Base-by-base conservation (phyloP, 1,139 yeast species). In the Debaryomycetaceae sp. region DNA sequence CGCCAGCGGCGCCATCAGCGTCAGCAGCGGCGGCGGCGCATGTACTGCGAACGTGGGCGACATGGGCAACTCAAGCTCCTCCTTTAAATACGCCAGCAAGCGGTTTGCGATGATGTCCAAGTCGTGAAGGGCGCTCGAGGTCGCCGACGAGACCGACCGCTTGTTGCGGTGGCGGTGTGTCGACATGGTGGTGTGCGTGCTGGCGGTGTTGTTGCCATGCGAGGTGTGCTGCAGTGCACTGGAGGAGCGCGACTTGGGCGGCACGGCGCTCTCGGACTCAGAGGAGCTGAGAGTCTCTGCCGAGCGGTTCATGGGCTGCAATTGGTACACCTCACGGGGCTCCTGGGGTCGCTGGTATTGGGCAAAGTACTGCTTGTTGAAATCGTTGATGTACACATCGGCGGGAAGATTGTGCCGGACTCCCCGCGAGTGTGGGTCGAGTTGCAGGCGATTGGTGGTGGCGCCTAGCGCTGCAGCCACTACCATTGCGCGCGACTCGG, bases 261-360 rank as follows among this genome's bases (percentile, higher is more conserved):
- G 22, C 13, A 25, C 21, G 15, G 12, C 22, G 13, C 14, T 15
- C 16, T 19, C 21, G 6, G 29, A 14, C 5, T 27, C 34, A 10
- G 36, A 33, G 4, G 36, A 30, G 15, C 25, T 24, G 11, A 49
- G 26, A 1, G 67, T 61, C 2, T 47, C 58, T 11, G 46, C 51
- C 3, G 68, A 61, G 27, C 65, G 40, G 30, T 45, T 50, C 35
- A 57, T 44, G 5, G 68, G 69, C 32, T 47, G 50, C 30, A 30
- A 26, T 34, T 53, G 56, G 37, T 51, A 58, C 11, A 46, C 23
- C 15, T 7, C 11, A 18, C n/a, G 11, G 21, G 21, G 3, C 5
- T 25, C 13, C 16, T 10, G 5, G 10, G 8, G 5, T 18, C 27
- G 4, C 11, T n/a, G 15, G 35, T 50, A 44, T 25, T 45, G 44